Percentiles rank a stretch among this genome's conserved stretches.
phyloP scores from a whole-genome alignment of 441 rosid species.

The Bruguiera hainesii region DNA sequence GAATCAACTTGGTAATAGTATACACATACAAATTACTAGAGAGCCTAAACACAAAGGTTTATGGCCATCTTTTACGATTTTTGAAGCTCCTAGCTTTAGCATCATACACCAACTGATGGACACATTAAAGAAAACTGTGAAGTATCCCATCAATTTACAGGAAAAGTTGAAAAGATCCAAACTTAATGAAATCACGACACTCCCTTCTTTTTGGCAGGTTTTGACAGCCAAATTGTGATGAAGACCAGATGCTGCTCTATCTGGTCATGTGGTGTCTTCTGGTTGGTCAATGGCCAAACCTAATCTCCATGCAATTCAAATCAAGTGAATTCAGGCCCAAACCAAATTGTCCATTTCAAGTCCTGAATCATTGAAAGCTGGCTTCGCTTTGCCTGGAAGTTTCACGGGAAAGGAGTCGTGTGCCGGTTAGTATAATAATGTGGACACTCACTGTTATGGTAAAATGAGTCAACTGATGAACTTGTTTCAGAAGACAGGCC shows the following conservation, averaged over 20 bases:
- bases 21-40: too few relatives aligned
- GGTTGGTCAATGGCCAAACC: conserved; percentile 3
- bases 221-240: background rate
- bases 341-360: background rate
- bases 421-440: conserved; percentile 14
- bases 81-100: too few relatives aligned
- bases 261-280: conserved; percentile 6
- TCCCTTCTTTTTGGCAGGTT: background rate
- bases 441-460: background rate
- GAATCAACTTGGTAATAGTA: too few relatives aligned
- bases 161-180: too few relatives aligned
- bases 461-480: background rate
- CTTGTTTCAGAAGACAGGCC: conserved; percentile 4
- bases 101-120: too few relatives aligned
- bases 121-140: background rate
- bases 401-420: conserved; percentile 9
- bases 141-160: background rate
- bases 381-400: conserved; percentile 2
- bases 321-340: background rate
- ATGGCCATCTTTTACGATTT: too few relatives aligned
- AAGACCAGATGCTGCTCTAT: conserved; percentile 2
- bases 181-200: background rate
- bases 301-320: background rate
- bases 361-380: background rate
- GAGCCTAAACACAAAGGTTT: too few relatives aligned